These are phyloP conservation scores for Cubamyces lactineus DNA, from an alignment of 768 basidiomycete genomes.

Conservation along the genomic window DNA sequence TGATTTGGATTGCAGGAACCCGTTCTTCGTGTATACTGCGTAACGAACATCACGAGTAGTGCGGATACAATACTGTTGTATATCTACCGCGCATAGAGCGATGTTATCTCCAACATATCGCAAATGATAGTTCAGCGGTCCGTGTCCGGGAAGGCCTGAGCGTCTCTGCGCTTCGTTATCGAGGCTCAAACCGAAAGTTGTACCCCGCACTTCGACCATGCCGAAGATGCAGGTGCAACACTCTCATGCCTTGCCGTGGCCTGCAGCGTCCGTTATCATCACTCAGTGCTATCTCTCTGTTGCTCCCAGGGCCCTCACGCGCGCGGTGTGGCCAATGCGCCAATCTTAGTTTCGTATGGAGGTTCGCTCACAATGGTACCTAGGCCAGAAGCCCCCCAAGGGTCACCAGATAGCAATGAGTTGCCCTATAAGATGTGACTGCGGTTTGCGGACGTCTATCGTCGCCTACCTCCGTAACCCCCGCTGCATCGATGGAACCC, in stretches of 20 bases:
- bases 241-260: constrained; percentile 2
- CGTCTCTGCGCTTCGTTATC: too few species aligned
- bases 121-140: too few species aligned
- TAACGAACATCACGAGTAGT: constrained; percentile 26
- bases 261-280: background rate
- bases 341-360: constrained; percentile 1
- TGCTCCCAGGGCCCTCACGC: background rate
- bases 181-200: too few species aligned
- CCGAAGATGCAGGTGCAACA: too few species aligned
- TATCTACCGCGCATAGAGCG: too few species aligned
- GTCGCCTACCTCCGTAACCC: background rate
- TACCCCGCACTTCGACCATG: too few species aligned
- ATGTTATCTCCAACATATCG: too few species aligned
- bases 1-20: constrained; percentile 45
- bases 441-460: background rate
- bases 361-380: background rate
- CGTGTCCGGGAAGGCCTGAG: too few species aligned
- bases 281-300: background rate
- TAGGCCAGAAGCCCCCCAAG: constrained; percentile 1
- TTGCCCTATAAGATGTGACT: background rate
- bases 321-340: background rate
- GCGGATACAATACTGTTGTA: background rate
- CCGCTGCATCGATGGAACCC: background rate
- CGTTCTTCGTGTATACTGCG: constrained; percentile 61
- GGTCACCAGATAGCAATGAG: constrained; percentile 11